Base-by-base conservation (phyloP, 2,329 filamentous ascomycete genomes). In the Botrytis tulipae region DNA sequence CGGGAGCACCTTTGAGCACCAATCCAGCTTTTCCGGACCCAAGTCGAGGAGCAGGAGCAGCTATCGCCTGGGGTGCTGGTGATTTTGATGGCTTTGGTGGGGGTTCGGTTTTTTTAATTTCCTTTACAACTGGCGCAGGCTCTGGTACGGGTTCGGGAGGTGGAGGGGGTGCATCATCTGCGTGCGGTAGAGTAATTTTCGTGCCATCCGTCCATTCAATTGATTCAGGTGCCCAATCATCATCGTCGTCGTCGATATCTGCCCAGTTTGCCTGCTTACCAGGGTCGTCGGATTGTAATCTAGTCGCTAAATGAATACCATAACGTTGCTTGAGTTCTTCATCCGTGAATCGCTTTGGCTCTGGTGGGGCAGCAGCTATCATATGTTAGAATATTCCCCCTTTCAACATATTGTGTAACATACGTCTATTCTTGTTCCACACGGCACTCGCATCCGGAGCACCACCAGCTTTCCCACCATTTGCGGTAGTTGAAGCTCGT, bases 141-240 rank as follows among this genome's bases (percentile, higher is more conserved):
- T 77, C 72, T 42, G 81, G 78, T 51, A 79, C 73, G 1, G 78
- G 75, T 70, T 79, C 78, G 29, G 78, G 78, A 54, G 74, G 72
- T 37, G 79, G 77, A 46, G 77, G 73, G 12, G 78, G 78, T 71
- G 80, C 70, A 46, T 90, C 89, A 57, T 91, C 89, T 69, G 86
- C 84, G 75, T 90, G 87, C 25, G 91, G 89, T 25, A 95, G 85
- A 9, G 90, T 93, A 48, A 92, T 92, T 82, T 95, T 95, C 67
- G 93, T 96, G 71, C 93, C 93, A 82, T 97, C 93, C 80, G 92
- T 93, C 93, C 93, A 97, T 74, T 93, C 93, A 77, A 96, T 94
- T 70, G 92, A 90, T 76, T 96, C 93, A 2, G 93, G 93, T 22
- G 91, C 92, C 92, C 93, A 95, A 79, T 95, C 93, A 54, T 96